phyloP scores from a whole-genome alignment of 2,329 filamentous ascomycete genomes.

The Claviceps sorghi region DNA sequence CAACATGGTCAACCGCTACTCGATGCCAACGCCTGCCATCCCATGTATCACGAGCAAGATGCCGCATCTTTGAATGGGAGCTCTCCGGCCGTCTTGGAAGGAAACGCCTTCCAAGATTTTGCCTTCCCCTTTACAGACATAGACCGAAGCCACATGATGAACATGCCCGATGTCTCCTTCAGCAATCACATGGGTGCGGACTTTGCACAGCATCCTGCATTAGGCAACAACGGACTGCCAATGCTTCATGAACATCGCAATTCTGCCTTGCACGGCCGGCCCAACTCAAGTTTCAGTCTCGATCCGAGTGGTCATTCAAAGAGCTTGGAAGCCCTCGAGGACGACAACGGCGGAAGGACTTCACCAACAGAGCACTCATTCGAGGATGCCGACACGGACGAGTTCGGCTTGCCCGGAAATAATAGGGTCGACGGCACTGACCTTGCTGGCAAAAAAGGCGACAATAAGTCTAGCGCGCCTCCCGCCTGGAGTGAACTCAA shows the following conservation, averaged over 20 bases:
- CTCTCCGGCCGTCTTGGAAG: constrained; percentile 24
- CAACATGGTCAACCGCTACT: constrained; percentile 17
- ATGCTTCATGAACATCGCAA: constrained; percentile 9
- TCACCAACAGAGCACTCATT: constrained; percentile 31
- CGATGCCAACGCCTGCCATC: constrained; percentile 11
- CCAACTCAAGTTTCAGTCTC: constrained; percentile 12
- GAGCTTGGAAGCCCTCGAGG: constrained; percentile 29
- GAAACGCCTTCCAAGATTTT: constrained; percentile 37
- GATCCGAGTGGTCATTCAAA: constrained; percentile 13
- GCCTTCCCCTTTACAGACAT: constrained; percentile 31
- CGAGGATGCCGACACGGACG: constrained; percentile 41
- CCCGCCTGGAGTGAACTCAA: constrained; percentile 72
- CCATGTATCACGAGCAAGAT: constrained; percentile 10
- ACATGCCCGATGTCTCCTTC: constrained; percentile 20
- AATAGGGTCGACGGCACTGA: constrained; percentile 38
- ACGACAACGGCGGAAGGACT: constrained; percentile 27
- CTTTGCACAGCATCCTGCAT: constrained; percentile 19
- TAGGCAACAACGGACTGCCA: constrained; percentile 7
- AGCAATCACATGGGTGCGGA: constrained; percentile 17
- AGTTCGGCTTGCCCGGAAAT: constrained; percentile 38
- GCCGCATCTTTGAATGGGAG: constrained; percentile 11
- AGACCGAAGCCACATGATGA: constrained; percentile 14
- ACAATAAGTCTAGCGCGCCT: constrained; percentile 42
- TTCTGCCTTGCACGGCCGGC: constrained; percentile 7
- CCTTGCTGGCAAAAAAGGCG: constrained; percentile 36